phyloP scores from a whole-genome alignment of 805 yeast species.

The Candida khao-thaluensis region DNA sequence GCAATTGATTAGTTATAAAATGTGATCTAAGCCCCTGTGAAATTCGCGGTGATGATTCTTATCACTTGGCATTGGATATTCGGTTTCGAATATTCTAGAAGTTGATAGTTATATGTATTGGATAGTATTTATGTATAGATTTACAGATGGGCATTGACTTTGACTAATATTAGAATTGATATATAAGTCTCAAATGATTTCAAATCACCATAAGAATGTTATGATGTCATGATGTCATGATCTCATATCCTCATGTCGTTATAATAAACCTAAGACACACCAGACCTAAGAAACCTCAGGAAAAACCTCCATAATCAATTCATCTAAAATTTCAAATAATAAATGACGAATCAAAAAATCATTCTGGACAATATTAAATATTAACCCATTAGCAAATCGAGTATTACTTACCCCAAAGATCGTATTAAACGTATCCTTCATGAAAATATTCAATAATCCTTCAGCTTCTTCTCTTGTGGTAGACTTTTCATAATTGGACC shows the following conservation, averaged over 20 bases:
- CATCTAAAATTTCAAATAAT: conserved; percentile 58
- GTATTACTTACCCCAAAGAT: conserved; percentile 72
- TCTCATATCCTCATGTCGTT: too few relatives aligned
- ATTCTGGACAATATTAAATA: conserved; percentile 73
- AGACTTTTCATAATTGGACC: conserved; percentile 52
- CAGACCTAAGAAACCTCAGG: conserved; percentile 18
- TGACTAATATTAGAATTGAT: too few relatives aligned
- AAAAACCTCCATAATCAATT: conserved; percentile 48
- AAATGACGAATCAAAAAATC: conserved; percentile 67
- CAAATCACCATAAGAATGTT: too few relatives aligned
- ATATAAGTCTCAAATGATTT: too few relatives aligned
- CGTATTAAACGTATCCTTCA: conserved; percentile 65
- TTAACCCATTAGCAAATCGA: conserved; percentile 54
- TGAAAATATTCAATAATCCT: conserved; percentile 52
- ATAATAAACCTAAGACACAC: too few relatives aligned
- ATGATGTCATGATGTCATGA: too few relatives aligned
- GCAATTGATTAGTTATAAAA: conserved; percentile 2
- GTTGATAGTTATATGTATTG: too few relatives aligned
- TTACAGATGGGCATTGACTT: too few relatives aligned
- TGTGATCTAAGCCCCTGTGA: conserved; percentile 6
- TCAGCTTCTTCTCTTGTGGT: conserved; percentile 59
- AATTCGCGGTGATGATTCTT: too few relatives aligned
- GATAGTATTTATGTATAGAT: too few relatives aligned
- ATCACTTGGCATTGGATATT: too few relatives aligned
- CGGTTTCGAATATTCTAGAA: too few relatives aligned